Evolutionary conservation across 768 basidiomycete genomes (phyloP).

Genomic region (Boletellus sp.): DNA sequence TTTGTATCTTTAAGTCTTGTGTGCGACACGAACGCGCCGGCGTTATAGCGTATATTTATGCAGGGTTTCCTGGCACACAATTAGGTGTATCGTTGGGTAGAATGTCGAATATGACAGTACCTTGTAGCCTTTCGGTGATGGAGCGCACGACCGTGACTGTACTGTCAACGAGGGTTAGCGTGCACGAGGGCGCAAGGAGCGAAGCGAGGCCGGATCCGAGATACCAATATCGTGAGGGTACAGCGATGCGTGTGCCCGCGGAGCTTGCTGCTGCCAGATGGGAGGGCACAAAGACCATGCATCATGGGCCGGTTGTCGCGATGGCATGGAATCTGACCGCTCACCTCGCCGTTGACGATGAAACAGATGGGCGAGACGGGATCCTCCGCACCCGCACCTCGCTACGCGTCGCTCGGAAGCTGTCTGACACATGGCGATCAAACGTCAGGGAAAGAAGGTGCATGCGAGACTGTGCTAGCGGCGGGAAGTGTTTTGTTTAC

Average conservation of each 20-base stretch:
- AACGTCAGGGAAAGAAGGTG: constrained; percentile 20
- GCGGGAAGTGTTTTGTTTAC: constrained; percentile 9
- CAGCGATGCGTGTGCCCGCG: not conserved
- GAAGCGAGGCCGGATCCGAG: too few species aligned
- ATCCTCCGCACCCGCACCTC: constrained; percentile 18
- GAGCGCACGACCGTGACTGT: not conserved
- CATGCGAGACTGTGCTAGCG: constrained; percentile 2
- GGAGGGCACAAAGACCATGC: not conserved
- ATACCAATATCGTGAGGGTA: not conserved
- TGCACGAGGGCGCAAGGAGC: too few species aligned
- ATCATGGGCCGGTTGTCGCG: constrained; percentile 9
- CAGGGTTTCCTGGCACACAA: constrained; percentile 14
- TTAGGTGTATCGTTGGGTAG: constrained; percentile 5
- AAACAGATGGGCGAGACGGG: constrained; percentile 22
- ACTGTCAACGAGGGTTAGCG: too few species aligned
- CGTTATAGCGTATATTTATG: constrained; percentile 16
- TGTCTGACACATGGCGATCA: constrained; percentile 25
- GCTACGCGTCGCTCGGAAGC: constrained; percentile 18
- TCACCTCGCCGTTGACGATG: constrained; percentile 19
- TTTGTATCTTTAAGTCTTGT: constrained; percentile 26
- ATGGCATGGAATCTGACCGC: constrained; percentile 3
- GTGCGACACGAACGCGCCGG: constrained; percentile 3
- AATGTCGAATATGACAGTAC: constrained; percentile 8
- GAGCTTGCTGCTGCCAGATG: not conserved
- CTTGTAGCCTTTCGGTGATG: constrained; percentile 19